phyloP scores from a whole-genome alignment of 345 rosid species.

The Cardamine chenopodiifolia region DNA sequence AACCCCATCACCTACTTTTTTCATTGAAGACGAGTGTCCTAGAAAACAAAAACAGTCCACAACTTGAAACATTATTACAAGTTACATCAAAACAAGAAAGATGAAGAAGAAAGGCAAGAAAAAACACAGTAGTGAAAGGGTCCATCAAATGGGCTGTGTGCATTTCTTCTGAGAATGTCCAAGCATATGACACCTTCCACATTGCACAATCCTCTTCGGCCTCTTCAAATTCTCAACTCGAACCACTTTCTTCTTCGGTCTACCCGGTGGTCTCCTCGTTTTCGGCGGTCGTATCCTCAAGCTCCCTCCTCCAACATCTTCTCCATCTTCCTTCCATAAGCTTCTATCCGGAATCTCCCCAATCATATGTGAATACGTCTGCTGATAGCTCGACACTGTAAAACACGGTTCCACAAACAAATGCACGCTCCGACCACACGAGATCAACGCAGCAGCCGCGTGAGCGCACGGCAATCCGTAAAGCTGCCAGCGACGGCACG shows the following conservation, averaged over 20 bases:
- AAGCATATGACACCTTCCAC: slow-evolving; percentile 96
- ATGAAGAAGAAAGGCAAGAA: background rate
- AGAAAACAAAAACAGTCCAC: slow-evolving; percentile 2
- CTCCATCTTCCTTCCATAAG: slow-evolving; percentile 66
- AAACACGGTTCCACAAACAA: slow-evolving; percentile 86
- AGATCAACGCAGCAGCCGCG: slow-evolving; percentile 93
- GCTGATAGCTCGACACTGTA: slow-evolving; percentile 71
- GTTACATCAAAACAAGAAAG: slow-evolving; percentile 35
- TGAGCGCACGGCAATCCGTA: slow-evolving; percentile 97
- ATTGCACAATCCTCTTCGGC: slow-evolving; percentile 93
- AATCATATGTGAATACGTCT: slow-evolving; percentile 74
- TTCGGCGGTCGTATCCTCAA: slow-evolving; percentile 82
- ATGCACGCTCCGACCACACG: slow-evolving; percentile 83
- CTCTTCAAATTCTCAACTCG: slow-evolving; percentile 93
- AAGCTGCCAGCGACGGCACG: slow-evolving; percentile 95
- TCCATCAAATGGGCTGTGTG: slow-evolving; percentile 69
- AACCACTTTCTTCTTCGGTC: slow-evolving; percentile 95
- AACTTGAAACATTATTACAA: slow-evolving; percentile 33
- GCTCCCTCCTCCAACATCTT: slow-evolving; percentile 62
- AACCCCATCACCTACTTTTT: background rate
- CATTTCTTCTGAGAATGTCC: slow-evolving; percentile 99
- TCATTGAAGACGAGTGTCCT: slow-evolving; percentile 8
- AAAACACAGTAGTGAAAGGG: background rate
- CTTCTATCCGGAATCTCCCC: slow-evolving; percentile 69
- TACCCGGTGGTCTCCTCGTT: slow-evolving; percentile 95